phyloP scores from a whole-genome alignment of 345 rosid species.

The thale cress (Arabidopsis thaliana) region DNA sequence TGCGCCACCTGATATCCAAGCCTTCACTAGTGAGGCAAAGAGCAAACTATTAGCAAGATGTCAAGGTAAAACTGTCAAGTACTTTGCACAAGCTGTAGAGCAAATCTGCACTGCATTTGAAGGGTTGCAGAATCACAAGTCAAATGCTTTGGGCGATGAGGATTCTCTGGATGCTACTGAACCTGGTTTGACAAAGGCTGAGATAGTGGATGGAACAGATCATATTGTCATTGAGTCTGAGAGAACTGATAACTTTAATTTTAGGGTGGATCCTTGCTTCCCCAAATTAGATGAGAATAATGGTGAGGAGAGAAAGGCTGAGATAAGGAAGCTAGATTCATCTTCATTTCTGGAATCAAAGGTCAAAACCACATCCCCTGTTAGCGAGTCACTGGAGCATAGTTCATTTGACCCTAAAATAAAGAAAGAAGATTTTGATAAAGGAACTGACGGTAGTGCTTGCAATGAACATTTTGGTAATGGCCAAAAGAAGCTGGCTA shows the following conservation, averaged over 20 bases:
- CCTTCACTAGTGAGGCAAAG: constrained; percentile 83
- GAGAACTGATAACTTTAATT: constrained; percentile 47
- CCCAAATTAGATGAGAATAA: constrained; percentile 47
- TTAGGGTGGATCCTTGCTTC: constrained; percentile 51
- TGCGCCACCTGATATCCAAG: constrained; percentile 84
- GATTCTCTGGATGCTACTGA: constrained; percentile 53
- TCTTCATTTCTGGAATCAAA: constrained; percentile 49
- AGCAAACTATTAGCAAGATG: constrained; percentile 67
- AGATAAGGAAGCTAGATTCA: constrained; percentile 48
- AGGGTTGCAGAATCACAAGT: constrained; percentile 58
- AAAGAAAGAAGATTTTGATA: constrained; percentile 51
- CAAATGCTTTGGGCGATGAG: constrained; percentile 51
- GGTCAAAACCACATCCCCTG: constrained; percentile 48
- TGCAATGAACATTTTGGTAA: constrained; percentile 48
- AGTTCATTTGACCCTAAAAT: constrained; percentile 38
- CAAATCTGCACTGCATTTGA: constrained; percentile 85
- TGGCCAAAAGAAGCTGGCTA: constrained; percentile 46
- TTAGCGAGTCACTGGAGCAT: constrained; percentile 46
- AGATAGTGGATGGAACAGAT: constrained; percentile 44
- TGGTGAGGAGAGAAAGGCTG: constrained; percentile 53
- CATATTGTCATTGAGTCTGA: constrained; percentile 46
- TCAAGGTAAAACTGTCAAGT: constrained; percentile 73
- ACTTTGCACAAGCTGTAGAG: constrained; percentile 80
- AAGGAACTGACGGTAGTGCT: constrained; percentile 42
- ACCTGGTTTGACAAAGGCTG: constrained; percentile 51